Conservation (phyloP, 495 filamentous ascomycete species). For the Lasiosphaeria miniovina region DNA sequence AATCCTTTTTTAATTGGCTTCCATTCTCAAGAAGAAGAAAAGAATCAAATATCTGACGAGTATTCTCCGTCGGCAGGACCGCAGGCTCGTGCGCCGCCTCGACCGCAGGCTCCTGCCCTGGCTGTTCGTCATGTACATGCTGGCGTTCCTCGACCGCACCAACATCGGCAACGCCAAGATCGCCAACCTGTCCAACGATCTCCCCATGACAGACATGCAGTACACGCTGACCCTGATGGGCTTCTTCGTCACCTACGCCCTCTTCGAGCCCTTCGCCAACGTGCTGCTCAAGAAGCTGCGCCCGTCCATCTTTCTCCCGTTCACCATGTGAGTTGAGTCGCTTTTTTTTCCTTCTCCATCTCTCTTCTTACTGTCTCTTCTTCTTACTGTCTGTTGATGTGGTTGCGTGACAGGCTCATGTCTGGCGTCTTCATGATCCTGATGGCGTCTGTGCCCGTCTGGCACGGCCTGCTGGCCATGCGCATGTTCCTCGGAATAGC, state of each 20-base stretch:
- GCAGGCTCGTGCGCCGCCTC: conserved; percentile 64
- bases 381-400: background rate
- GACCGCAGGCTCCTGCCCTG: conserved; percentile 73
- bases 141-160: conserved; percentile 71
- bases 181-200: conserved; percentile 57
- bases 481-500: conserved; percentile 76
- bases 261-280: conserved; percentile 80
- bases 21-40: no score
- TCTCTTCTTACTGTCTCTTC: background rate
- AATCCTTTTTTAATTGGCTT: no score
- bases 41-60: background rate
- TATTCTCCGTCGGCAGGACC: conserved; percentile 48
- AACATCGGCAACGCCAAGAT: conserved; percentile 84
- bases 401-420: conserved; percentile 27
- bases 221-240: conserved; percentile 75
- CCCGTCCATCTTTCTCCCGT: conserved; percentile 51
- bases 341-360: background rate
- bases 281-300: conserved; percentile 67
- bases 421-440: conserved; percentile 74
- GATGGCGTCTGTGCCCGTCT: conserved; percentile 76
- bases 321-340: conserved; percentile 30
- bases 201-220: conserved; percentile 52
- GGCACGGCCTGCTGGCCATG: conserved; percentile 68
- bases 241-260: conserved; percentile 83
- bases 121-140: conserved; percentile 76